Conservation (phyloP, 2,329 filamentous ascomycete species). For the Metarhizium brunneum region DNA sequence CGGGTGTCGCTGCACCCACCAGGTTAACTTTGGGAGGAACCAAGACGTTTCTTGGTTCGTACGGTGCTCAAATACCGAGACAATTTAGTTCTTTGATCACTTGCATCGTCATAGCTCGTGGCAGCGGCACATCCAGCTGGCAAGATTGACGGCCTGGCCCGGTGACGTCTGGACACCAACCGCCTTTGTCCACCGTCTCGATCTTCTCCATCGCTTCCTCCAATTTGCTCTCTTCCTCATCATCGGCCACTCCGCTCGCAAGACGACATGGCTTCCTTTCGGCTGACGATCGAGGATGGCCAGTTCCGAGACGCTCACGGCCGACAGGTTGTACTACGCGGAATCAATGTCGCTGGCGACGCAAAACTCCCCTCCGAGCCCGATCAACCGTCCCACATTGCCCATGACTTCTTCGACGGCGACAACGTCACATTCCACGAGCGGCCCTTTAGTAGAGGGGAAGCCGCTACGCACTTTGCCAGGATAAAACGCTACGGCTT, state of each 20-base stretch:
- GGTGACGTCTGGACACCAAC: background rate
- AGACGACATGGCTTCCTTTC: conserved; percentile 57
- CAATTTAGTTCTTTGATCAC: no score
- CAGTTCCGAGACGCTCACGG: conserved; percentile 75
- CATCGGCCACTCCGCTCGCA: background rate
- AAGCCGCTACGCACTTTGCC: conserved; percentile 79
- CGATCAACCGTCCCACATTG: conserved; percentile 69
- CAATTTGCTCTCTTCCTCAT: background rate
- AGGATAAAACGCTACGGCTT: conserved; percentile 83
- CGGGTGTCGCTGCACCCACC: no score
- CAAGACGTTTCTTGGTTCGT: background rate
- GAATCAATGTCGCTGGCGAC: conserved; percentile 89
- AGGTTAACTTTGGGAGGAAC: no score
- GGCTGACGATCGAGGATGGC: conserved; percentile 75
- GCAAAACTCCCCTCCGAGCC: conserved; percentile 81
- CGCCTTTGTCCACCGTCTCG: background rate
- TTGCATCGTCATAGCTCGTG: conserved; percentile 1
- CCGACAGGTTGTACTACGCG: conserved; percentile 79
- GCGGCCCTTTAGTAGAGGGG: conserved; percentile 72
- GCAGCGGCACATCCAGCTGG: background rate
- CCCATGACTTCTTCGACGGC: conserved; percentile 79
- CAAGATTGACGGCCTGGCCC: background rate
- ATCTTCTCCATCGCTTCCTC: background rate
- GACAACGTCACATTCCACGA: conserved; percentile 85
- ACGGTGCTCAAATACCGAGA: no score